Conservation (phyloP, 2,329 filamentous ascomycete species). For the Bipolaris oryzae region DNA sequence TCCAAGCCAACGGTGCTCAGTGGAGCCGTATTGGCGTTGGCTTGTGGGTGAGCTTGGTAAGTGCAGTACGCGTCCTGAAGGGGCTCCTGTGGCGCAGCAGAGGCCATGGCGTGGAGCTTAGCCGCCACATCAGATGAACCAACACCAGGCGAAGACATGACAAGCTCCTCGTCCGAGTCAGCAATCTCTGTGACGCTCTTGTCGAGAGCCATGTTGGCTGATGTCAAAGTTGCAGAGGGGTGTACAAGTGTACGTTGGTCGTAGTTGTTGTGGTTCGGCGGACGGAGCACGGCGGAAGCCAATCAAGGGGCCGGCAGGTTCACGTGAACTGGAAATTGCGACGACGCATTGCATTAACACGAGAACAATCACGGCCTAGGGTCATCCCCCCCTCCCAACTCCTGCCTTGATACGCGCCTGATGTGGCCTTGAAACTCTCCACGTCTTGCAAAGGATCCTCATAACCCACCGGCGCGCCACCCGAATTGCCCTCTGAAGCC, state of each 20-base stretch:
- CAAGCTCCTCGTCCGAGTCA: conserved; percentile 43
- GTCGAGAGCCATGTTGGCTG: conserved; percentile 29
- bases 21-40: conserved; percentile 15
- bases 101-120: conserved; percentile 29
- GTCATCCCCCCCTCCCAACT: conserved; percentile 1
- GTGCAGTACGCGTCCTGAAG: conserved; percentile 21
- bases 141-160: conserved; percentile 36
- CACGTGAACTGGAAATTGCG: conserved; percentile 37
- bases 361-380: conserved; percentile 8
- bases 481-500: conserved; percentile 1
- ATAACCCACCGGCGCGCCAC: conserved; percentile 9
- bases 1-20: conserved; percentile 16
- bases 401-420: conserved; percentile 4
- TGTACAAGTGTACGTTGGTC: conserved; percentile 3
- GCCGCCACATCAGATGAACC: conserved; percentile 20
- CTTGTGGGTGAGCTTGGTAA: conserved; percentile 22
- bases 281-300: conserved; percentile 22
- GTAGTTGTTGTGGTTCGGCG: conserved; percentile 12
- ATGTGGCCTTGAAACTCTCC: conserved; percentile 22
- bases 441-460: conserved; percentile 22
- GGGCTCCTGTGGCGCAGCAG: conserved; percentile 24
- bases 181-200: conserved; percentile 33
- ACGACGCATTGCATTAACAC: conserved; percentile 24
- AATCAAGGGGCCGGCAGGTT: conserved; percentile 21
- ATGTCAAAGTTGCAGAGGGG: conserved; percentile 3